These are phyloP conservation scores for Eucalyptus guilfoylei DNA, from an alignment of 345 rosid species.

Conservation along the genomic window DNA sequence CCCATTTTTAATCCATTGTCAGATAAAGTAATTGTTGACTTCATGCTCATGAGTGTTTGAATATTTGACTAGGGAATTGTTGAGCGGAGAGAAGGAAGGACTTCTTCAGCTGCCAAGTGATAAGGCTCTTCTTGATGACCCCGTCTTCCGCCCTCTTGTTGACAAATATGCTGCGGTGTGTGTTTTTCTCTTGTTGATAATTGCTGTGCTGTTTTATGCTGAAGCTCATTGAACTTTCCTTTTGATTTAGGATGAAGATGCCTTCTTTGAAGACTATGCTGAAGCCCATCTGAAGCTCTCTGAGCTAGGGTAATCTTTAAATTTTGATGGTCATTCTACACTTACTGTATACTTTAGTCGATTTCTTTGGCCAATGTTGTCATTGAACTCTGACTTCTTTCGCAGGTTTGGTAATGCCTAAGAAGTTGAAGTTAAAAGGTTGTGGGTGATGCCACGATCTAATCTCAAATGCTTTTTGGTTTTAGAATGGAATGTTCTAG, in stretches of 20 bases:
- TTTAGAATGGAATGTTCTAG: not conserved
- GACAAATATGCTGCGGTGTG: constrained; percentile 80
- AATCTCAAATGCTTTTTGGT: not conserved
- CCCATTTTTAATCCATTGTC: not conserved
- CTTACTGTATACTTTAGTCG: not conserved
- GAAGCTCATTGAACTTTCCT: not conserved
- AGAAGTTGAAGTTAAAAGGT: not conserved
- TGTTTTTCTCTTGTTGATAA: not conserved
- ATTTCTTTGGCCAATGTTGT: not conserved
- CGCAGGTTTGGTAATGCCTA: constrained; percentile 8
- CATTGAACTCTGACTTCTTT: not conserved
- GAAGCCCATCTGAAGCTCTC: constrained; percentile 84
- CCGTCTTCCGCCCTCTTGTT: constrained; percentile 70
- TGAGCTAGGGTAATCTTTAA: constrained; percentile 64
- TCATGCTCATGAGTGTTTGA: not conserved
- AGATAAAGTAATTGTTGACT: not conserved
- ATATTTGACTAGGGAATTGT: constrained; percentile 44
- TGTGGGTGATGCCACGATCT: not conserved
- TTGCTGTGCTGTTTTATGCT: not conserved
- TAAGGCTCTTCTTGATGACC: constrained; percentile 71
- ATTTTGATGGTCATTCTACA: not conserved
- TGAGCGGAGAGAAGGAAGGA: constrained; percentile 85
- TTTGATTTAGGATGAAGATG: constrained; percentile 62
- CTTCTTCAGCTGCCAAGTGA: constrained; percentile 74
- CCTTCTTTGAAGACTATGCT: constrained; percentile 71